Evolutionary conservation across 805 yeast genomes (phyloP).

Genomic region (Pichia eremophila): DNA sequence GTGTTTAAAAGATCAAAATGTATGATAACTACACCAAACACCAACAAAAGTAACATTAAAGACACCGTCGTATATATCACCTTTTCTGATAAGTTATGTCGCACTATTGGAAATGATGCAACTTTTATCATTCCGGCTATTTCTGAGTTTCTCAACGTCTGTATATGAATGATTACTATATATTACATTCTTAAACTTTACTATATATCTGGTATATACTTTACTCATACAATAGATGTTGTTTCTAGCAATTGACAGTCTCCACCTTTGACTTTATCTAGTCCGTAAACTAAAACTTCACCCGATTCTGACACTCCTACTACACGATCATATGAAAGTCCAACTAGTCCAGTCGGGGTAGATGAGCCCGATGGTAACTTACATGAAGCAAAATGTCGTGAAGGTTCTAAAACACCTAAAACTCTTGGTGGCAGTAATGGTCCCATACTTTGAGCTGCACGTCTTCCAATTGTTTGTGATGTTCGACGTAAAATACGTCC

Average conservation of each 20-base stretch:
- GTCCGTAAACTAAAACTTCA: conserved; percentile 34
- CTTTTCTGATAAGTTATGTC: too few relatives aligned
- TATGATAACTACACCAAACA: too few relatives aligned
- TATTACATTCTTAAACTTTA: background rate
- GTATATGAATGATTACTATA: too few relatives aligned
- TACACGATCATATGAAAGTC: conserved; percentile 27
- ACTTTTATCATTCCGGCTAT: too few relatives aligned
- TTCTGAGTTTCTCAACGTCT: too few relatives aligned
- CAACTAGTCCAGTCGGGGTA: too few relatives aligned
- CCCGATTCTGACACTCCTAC: conserved; percentile 37
- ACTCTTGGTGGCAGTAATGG: conserved; percentile 80
- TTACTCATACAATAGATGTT: conserved; percentile 23
- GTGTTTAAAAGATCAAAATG: too few relatives aligned
- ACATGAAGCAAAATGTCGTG: conserved; percentile 83
- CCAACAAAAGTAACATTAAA: too few relatives aligned
- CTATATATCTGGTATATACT: too few relatives aligned
- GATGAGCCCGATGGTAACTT: conserved; percentile 29
- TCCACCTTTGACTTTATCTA: conserved; percentile 87
- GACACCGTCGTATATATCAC: too few relatives aligned
- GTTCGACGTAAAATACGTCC: conserved; percentile 70
- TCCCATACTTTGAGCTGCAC: conserved; percentile 83
- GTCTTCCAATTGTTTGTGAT: conserved; percentile 66
- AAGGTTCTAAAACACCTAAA: conserved; percentile 81
- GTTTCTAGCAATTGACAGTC: conserved; percentile 80
- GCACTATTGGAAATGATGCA: too few relatives aligned